These are phyloP conservation scores for Penicillium sp. DNA, from an alignment of 2,329 filamentous ascomycete species.

Conservation along the genomic window DNA sequence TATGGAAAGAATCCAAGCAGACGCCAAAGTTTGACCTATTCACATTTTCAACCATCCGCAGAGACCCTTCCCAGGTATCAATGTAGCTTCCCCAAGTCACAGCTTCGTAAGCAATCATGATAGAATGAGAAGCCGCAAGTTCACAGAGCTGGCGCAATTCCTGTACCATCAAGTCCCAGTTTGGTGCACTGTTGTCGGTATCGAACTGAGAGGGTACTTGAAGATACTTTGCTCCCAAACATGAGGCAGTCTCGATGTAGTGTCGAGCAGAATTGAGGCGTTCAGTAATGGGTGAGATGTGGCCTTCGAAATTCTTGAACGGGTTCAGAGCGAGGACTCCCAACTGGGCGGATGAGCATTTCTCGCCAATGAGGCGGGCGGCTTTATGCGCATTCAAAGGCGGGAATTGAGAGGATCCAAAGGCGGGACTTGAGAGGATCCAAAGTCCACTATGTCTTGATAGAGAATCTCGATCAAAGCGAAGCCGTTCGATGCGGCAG, in stretches of 20 bases:
- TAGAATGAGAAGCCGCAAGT: neutral
- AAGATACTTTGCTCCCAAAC: neutral
- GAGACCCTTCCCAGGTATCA: slow-evolving; percentile 26
- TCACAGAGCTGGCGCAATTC: neutral
- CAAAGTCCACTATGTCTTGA: neutral
- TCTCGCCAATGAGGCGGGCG: neutral
- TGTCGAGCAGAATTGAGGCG: neutral
- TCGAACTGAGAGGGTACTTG: neutral
- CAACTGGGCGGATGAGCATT: neutral
- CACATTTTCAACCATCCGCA: slow-evolving; percentile 24
- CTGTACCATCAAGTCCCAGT: neutral
- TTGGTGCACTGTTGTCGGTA: neutral
- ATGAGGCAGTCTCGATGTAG: neutral
- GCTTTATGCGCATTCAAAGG: neutral
- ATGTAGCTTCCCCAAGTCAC: slow-evolving; percentile 25
- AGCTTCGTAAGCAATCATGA: slow-evolving; percentile 27
- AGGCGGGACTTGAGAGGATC: neutral
- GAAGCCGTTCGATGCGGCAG: neutral
- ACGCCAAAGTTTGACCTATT: slow-evolving; percentile 30
- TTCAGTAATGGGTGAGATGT: neutral
- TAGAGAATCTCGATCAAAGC: neutral
- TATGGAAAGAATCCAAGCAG: slow-evolving; percentile 32
- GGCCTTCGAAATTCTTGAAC: neutral
- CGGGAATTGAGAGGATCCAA: neutral
- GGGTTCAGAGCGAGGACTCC: neutral